Conservation (phyloP, 768 basidiomycete genomes). For the Pisolithus microcarpus region DNA sequence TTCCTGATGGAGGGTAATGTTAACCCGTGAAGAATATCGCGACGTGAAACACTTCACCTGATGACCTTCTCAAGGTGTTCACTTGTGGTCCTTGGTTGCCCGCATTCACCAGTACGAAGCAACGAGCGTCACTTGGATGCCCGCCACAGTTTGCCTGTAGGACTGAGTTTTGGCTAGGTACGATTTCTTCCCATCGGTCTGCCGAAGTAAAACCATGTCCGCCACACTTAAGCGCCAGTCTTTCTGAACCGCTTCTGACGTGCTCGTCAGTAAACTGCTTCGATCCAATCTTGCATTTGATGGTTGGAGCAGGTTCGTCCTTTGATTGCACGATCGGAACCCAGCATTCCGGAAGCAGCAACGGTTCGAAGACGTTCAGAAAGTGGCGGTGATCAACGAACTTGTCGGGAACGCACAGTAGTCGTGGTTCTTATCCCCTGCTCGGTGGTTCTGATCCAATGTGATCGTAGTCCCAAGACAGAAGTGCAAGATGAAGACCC, state of each 20-base stretch:
- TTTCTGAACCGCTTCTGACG: conserved; percentile 51
- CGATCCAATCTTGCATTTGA: conserved; percentile 57
- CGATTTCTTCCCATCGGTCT: conserved; percentile 43
- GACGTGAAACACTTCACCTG: conserved; percentile 41
- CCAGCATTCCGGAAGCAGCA: conserved; percentile 88
- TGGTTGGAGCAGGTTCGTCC: conserved; percentile 48
- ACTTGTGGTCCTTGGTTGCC: conserved; percentile 57
- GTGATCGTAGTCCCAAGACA: conserved; percentile 85
- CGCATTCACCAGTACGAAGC: conserved; percentile 32
- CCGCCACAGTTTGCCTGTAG: conserved; percentile 36
- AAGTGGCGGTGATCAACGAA: conserved; percentile 68
- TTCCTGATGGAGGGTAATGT: conserved; percentile 76
- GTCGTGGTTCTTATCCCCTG: conserved; percentile 24
- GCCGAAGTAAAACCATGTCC: conserved; percentile 76
- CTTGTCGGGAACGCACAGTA: conserved; percentile 48
- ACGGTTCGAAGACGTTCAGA: conserved; percentile 69
- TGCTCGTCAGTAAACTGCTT: conserved; percentile 66
- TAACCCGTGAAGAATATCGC: not conserved
- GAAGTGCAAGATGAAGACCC: conserved; percentile 63
- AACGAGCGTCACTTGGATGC: conserved; percentile 54
- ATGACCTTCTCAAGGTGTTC: conserved; percentile 70
- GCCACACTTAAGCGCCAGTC: conserved; percentile 76
- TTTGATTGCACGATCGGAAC: conserved; percentile 76
- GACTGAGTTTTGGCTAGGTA: conserved; percentile 68
- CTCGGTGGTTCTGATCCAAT: conserved; percentile 55